phyloP scores from a whole-genome alignment of 2,329 filamentous ascomycete genomes.

The Diaporthe amygdali region DNA sequence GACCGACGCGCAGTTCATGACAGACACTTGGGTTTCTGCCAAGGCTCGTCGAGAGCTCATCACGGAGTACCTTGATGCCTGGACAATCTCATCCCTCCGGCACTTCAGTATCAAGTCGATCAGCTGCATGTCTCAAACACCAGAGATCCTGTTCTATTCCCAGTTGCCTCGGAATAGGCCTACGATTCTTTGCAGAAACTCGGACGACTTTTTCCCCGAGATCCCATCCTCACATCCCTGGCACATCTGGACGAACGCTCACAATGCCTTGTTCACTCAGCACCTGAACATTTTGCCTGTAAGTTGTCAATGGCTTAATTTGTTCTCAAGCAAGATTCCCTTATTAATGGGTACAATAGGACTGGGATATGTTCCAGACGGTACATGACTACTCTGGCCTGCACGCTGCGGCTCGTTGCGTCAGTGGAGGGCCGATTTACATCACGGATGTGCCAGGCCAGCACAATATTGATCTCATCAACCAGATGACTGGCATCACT shows the following conservation, averaged over 20 bases:
- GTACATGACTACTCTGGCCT: constrained; percentile 74
- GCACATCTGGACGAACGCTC: constrained; percentile 94
- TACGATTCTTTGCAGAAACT: constrained; percentile 79
- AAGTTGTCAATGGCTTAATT: background rate
- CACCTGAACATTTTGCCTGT: constrained; percentile 81
- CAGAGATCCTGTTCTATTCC: constrained; percentile 84
- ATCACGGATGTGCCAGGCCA: constrained; percentile 89
- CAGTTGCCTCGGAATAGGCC: constrained; percentile 80
- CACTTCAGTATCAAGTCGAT: constrained; percentile 81
- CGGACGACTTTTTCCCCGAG: constrained; percentile 90
- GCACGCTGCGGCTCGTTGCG: constrained; percentile 87
- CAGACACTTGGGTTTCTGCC: constrained; percentile 76
- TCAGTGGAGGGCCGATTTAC: constrained; percentile 91
- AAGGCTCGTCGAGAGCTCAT: constrained; percentile 74
- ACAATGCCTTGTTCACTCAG: constrained; percentile 82
- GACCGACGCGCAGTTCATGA: constrained; percentile 89
- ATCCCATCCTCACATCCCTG: constrained; percentile 83
- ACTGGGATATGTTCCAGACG: constrained; percentile 78
- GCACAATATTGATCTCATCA: constrained; percentile 77
- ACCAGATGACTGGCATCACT: constrained; percentile 80
- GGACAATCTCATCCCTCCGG: constrained; percentile 77
- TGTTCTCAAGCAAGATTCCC: background rate
- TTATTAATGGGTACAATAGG: constrained; percentile 37
- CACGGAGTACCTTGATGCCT: constrained; percentile 81
- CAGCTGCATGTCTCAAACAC: constrained; percentile 93